Evolutionary conservation across 2,329 filamentous ascomycete genomes (phyloP).

Genomic region (Penicillium janthinellum): DNA sequence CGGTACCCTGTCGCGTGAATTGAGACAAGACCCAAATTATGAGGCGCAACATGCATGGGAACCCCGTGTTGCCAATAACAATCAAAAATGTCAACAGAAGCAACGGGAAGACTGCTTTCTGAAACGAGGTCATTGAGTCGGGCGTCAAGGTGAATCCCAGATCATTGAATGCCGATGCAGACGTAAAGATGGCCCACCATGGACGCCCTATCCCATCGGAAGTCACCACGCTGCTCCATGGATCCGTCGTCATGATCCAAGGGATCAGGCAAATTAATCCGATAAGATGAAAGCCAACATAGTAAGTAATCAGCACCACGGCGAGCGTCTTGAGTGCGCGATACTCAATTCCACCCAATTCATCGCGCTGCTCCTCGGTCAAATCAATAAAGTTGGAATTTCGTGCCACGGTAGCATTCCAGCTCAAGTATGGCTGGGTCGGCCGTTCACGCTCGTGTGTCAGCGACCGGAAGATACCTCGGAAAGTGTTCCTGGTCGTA

Average conservation of each 20-base stretch:
- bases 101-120: conserved; percentile 72
- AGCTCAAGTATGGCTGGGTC: conserved; percentile 86
- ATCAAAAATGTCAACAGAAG: conserved; percentile 82
- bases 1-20: conserved; percentile 64
- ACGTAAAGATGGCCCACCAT: conserved; percentile 93
- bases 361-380: conserved; percentile 87
- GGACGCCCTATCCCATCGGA: conserved; percentile 62
- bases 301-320: conserved; percentile 76
- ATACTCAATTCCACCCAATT: conserved; percentile 95
- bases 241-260: conserved; percentile 70
- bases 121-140: conserved; percentile 91
- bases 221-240: conserved; percentile 68
- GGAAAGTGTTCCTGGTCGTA: conserved; percentile 36
- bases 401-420: conserved; percentile 85
- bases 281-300: conserved; percentile 77
- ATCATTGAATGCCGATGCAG: conserved; percentile 89
- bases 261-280: conserved; percentile 73
- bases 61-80: conserved; percentile 92
- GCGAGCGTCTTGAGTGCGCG: conserved; percentile 85
- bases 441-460: conserved; percentile 46
- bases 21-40: conserved; percentile 82
- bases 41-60: conserved; percentile 90
- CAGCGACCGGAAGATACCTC: conserved; percentile 37
- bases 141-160: conserved; percentile 90
- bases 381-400: conserved; percentile 92